Conservation (phyloP, 1,139 yeast genomes). For the Pichia inconspicua region DNA sequence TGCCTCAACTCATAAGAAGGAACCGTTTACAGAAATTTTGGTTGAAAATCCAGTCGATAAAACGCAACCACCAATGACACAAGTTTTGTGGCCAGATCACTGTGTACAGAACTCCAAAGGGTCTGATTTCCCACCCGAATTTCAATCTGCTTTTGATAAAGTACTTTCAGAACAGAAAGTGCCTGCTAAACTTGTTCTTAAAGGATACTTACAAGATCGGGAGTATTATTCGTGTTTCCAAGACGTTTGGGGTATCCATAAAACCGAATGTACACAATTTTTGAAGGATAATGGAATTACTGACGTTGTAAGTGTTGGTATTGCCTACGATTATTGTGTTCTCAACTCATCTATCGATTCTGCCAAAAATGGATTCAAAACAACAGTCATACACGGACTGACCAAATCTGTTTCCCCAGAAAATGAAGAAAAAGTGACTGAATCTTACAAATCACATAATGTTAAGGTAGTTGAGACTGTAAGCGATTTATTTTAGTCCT, state of each 20-base stretch:
- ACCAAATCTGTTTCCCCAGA: constrained; percentile 41
- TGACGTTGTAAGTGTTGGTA: constrained; percentile 67
- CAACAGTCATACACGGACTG: constrained; percentile 52
- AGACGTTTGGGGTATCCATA: constrained; percentile 68
- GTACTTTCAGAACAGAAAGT: constrained; percentile 24
- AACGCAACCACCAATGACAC: constrained; percentile 30
- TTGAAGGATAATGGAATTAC: constrained; percentile 41
- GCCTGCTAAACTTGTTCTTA: constrained; percentile 44
- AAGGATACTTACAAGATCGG: constrained; percentile 63
- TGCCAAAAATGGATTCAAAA: constrained; percentile 49
- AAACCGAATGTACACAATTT: constrained; percentile 53
- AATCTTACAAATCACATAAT: constrained; percentile 15
- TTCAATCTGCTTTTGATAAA: constrained; percentile 27
- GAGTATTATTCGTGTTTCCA: constrained; percentile 88
- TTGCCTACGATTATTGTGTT: constrained; percentile 86
- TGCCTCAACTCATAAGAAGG: constrained; percentile 47
- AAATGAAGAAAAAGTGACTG: constrained; percentile 18
- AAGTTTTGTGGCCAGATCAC: constrained; percentile 84
- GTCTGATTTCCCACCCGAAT: constrained; percentile 49
- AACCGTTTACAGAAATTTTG: constrained; percentile 44
- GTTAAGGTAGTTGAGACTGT: constrained; percentile 15
- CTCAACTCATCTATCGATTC: constrained; percentile 67
- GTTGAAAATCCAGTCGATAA: constrained; percentile 45
- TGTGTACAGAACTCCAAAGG: constrained; percentile 72
- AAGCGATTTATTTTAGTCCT: background rate